Evolutionary conservation across 225 moss, liverwort and hornwort genomes (phyloP), one percentile per base, ranked within the genome.

Genomic region (Marchantia paleacea): DNA sequence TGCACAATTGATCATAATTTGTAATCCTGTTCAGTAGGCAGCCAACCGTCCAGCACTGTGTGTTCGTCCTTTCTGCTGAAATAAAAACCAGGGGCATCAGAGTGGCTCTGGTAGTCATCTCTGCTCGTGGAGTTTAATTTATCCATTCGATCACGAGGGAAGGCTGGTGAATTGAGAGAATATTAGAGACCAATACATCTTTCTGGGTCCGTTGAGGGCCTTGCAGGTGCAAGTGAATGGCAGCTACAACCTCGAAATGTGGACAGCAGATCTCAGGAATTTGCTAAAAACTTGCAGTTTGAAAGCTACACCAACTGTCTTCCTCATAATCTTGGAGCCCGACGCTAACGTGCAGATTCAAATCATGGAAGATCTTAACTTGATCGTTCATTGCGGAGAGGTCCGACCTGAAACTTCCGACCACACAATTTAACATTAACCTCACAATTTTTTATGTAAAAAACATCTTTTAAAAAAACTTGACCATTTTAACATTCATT

Each of bases 341-440:
- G 89, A 89, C 48, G 85, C 81, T 72, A 77, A n/a, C 30, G 72
- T 87, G 12, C 85, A 85, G 65, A 79, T 52, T 55, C 53, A 60
- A 30, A 85, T 89, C 72, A 85, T 89, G 89, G 83, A 89, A 83
- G 89, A 89, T 79, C 83, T 89, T 20, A 89, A 89, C 72, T 73
- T 85, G 73, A 87, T 89, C 3, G 61, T 89, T 51, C 89, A 89
- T 24, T 89, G 89, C 57, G 82, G 87, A 76, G 87, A 87, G 89
- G 89, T 89, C 29, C 70, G 18, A 72, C 52, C 57, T 26, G 39
- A 75, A 78, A 24, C 75, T 29, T 7, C 75, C 29, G 1, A 22
- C 30, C 8, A 25, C 75, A 2, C 8, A 57, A 26, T 4, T 57
- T 8, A 55, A 25, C 26, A 25, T 3, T 54, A 75, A 14, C 8